Percentiles rank a stretch among this genome's conserved stretches.
Evolutionary conservation across 1,284 basidiomycete genomes (phyloP).

Genomic region (Sparassis latifolia): DNA sequence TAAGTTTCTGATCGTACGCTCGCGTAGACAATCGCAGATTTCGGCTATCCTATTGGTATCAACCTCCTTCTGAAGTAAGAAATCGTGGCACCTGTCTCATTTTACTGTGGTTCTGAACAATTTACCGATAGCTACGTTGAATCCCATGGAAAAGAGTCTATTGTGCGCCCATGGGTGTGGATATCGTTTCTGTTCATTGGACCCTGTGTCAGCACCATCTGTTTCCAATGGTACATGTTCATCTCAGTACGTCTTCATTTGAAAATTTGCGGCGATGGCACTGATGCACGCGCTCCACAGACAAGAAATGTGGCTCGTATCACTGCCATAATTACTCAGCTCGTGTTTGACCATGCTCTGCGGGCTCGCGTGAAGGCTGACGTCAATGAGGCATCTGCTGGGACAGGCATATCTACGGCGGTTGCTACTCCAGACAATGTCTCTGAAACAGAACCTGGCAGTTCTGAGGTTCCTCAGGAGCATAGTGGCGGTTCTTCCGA

Average conservation of each 20-base stretch:
- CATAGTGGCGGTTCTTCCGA: too few relatives aligned
- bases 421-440: conserved; percentile 22
- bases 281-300: conserved; percentile 8
- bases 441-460: conserved; percentile 13
- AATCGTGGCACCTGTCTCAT: too few relatives aligned
- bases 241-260: conserved; percentile 14
- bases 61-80: conserved; percentile 32
- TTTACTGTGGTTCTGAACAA: too few relatives aligned
- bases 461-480: too few relatives aligned
- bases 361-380: conserved; percentile 57
- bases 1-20: not conserved
- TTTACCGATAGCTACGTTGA: conserved; percentile 33
- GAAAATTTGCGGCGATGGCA: not conserved
- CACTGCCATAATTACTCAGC: conserved; percentile 62
- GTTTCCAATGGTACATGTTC: conserved; percentile 33
- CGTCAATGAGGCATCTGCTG: conserved; percentile 8
- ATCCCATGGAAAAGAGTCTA: conserved; percentile 27
- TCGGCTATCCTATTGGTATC: conserved; percentile 37
- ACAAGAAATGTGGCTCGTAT: conserved; percentile 44
- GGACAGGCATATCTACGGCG: conserved; percentile 12
- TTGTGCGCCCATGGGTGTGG: conserved; percentile 53
- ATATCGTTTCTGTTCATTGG: conserved; percentile 53
- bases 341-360: conserved; percentile 66
- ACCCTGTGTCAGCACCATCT: conserved; percentile 34
- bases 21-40: conserved; percentile 11